Percentiles rank a stretch among this genome's conserved stretches.
phyloP scores from a whole-genome alignment of 257 asterid species.

The Apocynum venetum region DNA sequence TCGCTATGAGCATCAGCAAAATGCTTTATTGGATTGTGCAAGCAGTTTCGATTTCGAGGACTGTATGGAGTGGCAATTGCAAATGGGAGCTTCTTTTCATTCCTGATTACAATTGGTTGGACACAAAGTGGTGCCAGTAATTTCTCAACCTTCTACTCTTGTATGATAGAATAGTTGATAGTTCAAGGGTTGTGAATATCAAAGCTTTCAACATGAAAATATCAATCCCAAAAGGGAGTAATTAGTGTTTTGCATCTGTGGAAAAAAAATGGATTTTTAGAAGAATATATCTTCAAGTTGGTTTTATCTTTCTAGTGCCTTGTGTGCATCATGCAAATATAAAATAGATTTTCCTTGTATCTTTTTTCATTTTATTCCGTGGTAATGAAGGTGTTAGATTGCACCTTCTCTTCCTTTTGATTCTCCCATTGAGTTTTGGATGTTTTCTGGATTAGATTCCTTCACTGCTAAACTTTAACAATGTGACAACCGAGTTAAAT shows the following conservation, averaged over 20 bases:
- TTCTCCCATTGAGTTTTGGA: background rate
- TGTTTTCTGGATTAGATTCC: background rate
- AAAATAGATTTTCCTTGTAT: background rate
- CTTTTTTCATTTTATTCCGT: background rate
- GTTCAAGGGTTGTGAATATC: slow-evolving; percentile 36
- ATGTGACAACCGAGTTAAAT: background rate
- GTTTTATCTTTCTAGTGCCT: slow-evolving; percentile 4
- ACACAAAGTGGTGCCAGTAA: background rate
- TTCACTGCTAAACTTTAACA: background rate
- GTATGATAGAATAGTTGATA: slow-evolving; percentile 23
- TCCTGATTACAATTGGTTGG: slow-evolving; percentile 25
- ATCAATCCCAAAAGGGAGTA: slow-evolving; percentile 17
- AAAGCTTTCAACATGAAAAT: slow-evolving; percentile 21
- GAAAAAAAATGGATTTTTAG: slow-evolving; percentile 7
- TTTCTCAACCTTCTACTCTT: slow-evolving; percentile 15
- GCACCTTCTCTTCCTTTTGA: background rate
- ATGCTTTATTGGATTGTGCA: slow-evolving; percentile 81
- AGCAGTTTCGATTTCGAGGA: slow-evolving; percentile 86
- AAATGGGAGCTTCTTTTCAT: slow-evolving; percentile 40
- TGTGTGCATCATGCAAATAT: background rate
- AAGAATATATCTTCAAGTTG: slow-evolving; percentile 10
- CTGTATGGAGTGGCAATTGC: slow-evolving; percentile 70
- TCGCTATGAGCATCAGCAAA: slow-evolving; percentile 85
- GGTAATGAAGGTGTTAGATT: slow-evolving; percentile 1
- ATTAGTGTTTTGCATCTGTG: slow-evolving; percentile 18